A percentile compares a stretch with the other conserved stretches of the same genome.
phyloP scores from a whole-genome alignment of 805 yeast species.

The Candida ascalaphidarum region DNA sequence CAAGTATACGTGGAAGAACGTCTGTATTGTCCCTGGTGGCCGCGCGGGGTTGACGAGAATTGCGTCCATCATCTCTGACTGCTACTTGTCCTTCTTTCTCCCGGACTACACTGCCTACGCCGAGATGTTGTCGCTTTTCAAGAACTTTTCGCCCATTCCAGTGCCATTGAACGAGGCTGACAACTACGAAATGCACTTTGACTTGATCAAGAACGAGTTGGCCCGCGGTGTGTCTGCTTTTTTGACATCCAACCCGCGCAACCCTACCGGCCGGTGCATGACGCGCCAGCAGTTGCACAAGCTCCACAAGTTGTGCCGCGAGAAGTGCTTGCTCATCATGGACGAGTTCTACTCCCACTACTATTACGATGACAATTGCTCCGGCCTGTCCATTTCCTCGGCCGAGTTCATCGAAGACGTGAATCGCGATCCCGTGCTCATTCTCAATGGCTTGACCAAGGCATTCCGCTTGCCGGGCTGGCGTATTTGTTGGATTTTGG shows the following conservation, averaged over 20 bases:
- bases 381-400: conserved; percentile 43
- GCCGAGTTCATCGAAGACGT: conserved; percentile 47
- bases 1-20: conserved; percentile 53
- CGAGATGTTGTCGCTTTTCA: conserved; percentile 54
- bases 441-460: conserved; percentile 53
- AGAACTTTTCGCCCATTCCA: conserved; percentile 56
- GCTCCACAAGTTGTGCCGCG: conserved; percentile 46
- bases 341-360: conserved; percentile 57
- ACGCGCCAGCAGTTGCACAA: conserved; percentile 36
- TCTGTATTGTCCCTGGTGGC: conserved; percentile 58
- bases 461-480: conserved; percentile 58
- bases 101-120: conserved; percentile 63
- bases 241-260: conserved; percentile 53
- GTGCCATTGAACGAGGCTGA: conserved; percentile 52
- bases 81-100: conserved; percentile 49
- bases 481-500: conserved; percentile 57
- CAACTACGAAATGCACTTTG: conserved; percentile 47
- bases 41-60: conserved; percentile 55
- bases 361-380: conserved; percentile 45
- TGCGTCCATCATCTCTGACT: conserved; percentile 51
- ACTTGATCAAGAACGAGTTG: conserved; percentile 43
- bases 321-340: conserved; percentile 49
- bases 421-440: conserved; percentile 49
- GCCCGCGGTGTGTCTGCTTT: conserved; percentile 51
- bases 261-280: conserved; percentile 53